Conservation (phyloP, 2,329 filamentous ascomycete species). For the Didymella sp. region DNA sequence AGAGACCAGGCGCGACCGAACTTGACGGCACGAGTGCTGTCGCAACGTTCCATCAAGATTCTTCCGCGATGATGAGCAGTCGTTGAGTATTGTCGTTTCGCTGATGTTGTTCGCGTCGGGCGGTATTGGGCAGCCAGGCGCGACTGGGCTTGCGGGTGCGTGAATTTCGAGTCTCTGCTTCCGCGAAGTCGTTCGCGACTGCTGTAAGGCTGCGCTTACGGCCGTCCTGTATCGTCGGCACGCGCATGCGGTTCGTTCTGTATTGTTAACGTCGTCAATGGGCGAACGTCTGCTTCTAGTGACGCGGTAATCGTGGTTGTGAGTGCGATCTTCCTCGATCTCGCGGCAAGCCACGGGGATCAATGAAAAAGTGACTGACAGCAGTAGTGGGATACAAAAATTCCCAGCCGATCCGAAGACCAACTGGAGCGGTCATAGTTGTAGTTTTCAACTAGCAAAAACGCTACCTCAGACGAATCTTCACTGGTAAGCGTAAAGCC, state of each 20-base stretch:
- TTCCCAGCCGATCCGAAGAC: constrained; percentile 76
- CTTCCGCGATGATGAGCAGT: background rate
- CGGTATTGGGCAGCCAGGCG: background rate
- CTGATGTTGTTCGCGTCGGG: background rate
- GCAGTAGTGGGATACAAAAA: constrained; percentile 69
- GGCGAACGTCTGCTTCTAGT: background rate
- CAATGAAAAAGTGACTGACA: constrained; percentile 40
- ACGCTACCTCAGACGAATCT: constrained; percentile 85
- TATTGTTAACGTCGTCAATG: background rate
- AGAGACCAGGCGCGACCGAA: background rate
- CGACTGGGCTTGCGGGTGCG: background rate
- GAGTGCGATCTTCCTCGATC: constrained; percentile 39
- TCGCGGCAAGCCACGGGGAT: constrained; percentile 35
- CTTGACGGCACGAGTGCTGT: background rate
- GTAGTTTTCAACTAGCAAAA: constrained; percentile 93
- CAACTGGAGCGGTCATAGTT: constrained; percentile 75
- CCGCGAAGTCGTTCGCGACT: background rate
- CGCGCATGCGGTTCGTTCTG: background rate
- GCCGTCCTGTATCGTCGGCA: background rate
- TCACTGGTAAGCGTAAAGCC: constrained; percentile 85
- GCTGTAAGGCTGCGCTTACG: background rate
- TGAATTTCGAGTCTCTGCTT: background rate
- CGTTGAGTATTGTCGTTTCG: background rate
- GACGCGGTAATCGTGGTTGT: background rate
- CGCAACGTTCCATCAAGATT: background rate